Percentiles rank a stretch among this genome's conserved stretches.
Conservation (phyloP, 2,329 filamentous ascomycete species). For the Penicillium palitans region DNA sequence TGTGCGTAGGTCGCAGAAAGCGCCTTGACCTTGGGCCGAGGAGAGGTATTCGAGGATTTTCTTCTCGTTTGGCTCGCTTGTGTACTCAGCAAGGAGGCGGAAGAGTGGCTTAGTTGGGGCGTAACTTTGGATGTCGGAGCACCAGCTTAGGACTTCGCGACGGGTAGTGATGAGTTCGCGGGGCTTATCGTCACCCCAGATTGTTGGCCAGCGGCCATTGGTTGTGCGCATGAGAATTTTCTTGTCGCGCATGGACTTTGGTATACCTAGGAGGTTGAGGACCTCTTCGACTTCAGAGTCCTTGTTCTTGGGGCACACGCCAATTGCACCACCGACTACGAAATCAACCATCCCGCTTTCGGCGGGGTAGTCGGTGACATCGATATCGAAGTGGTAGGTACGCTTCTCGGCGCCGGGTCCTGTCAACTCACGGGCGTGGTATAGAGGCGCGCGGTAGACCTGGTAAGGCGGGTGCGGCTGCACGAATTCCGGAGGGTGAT, state of each 20-base stretch:
- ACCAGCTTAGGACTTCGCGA: conserved; percentile 92
- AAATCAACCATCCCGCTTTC: conserved; percentile 83
- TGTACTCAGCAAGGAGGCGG: conserved; percentile 81
- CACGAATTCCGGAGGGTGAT: conserved; percentile 82
- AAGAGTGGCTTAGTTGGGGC: conserved; percentile 86
- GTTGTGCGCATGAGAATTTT: conserved; percentile 76
- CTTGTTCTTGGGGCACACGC: conserved; percentile 86
- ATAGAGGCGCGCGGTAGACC: conserved; percentile 85
- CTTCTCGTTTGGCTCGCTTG: conserved; percentile 76
- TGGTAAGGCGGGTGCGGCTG: conserved; percentile 92
- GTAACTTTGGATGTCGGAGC: conserved; percentile 87
- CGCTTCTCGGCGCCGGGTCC: conserved; percentile 88
- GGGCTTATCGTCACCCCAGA: conserved; percentile 89
- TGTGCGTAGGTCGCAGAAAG: conserved; percentile 92
- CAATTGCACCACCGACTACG: conserved; percentile 93
- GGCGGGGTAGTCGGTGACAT: conserved; percentile 89
- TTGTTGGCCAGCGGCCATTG: conserved; percentile 88
- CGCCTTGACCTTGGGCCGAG: conserved; percentile 84
- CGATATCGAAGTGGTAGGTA: conserved; percentile 95
- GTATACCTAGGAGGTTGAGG: conserved; percentile 77
- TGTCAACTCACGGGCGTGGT: conserved; percentile 82
- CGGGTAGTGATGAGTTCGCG: conserved; percentile 87
- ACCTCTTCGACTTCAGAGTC: conserved; percentile 75
- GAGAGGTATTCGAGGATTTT: conserved; percentile 84
- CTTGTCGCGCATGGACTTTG: conserved; percentile 80